Evolutionary conservation across 768 basidiomycete species (phyloP).

Genomic region (Tulasnella sp.): DNA sequence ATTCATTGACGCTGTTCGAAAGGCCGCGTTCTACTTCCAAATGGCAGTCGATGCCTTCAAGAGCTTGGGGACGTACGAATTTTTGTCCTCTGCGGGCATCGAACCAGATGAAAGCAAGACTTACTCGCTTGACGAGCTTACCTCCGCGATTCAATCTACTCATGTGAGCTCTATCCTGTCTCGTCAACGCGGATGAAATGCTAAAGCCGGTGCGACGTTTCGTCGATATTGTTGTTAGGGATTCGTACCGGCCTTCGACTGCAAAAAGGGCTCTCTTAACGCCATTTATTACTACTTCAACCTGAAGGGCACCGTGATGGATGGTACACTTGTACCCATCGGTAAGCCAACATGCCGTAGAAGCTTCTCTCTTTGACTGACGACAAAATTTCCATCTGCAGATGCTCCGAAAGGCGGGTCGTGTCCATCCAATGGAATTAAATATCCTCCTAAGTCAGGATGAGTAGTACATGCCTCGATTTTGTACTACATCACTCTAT

Average conservation of each 20-base stretch:
- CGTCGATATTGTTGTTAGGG: constrained; percentile 25
- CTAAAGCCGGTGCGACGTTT: too few relatives aligned
- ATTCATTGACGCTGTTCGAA: background rate
- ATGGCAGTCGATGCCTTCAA: background rate
- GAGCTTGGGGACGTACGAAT: background rate
- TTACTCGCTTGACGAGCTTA: background rate
- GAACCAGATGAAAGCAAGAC: background rate
- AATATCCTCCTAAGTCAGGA: background rate
- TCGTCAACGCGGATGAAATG: background rate
- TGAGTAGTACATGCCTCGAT: too few relatives aligned
- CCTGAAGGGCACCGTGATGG: constrained; percentile 40
- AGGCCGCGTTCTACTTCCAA: constrained; percentile 2
- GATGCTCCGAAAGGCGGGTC: background rate
- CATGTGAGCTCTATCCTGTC: background rate
- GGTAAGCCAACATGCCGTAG: background rate
- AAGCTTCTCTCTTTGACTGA: too few relatives aligned
- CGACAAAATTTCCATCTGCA: background rate
- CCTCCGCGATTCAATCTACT: background rate
- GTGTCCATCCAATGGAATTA: background rate
- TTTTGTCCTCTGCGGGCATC: background rate
- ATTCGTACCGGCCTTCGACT: constrained; percentile 39
- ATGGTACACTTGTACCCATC: constrained; percentile 30
- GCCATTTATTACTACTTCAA: constrained; percentile 48
- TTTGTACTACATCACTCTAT: too few relatives aligned
- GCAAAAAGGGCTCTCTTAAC: constrained; percentile 28